phyloP scores from a whole-genome alignment of 2,329 filamentous ascomycete genomes.

The Gyromitra esculenta region DNA sequence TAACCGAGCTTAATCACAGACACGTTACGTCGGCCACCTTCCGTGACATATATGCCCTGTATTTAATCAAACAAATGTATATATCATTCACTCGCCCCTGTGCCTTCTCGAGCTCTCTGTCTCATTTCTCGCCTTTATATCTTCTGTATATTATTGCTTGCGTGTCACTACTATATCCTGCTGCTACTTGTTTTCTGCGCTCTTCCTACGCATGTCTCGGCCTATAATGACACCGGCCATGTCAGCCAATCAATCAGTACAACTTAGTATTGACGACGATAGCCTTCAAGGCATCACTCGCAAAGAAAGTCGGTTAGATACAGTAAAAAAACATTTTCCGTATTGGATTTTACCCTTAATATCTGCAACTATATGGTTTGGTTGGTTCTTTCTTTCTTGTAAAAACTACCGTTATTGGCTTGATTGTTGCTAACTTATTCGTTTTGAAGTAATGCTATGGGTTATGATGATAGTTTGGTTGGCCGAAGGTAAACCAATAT shows the following conservation, averaged over 20 bases:
- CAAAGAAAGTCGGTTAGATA: slow-evolving; percentile 46
- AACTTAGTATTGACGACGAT: slow-evolving; percentile 19
- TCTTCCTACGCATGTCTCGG: too few species aligned
- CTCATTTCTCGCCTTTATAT: not conserved
- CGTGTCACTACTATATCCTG: not conserved
- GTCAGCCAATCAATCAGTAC: slow-evolving; percentile 16
- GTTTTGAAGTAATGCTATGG: slow-evolving; percentile 68
- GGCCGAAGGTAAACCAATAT: slow-evolving; percentile 67
- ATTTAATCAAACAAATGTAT: not conserved
- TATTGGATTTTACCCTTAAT: slow-evolving; percentile 73
- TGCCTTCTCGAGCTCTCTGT: not conserved
- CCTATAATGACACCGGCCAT: not conserved
- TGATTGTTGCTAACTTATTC: slow-evolving; percentile 12
- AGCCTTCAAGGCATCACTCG: slow-evolving; percentile 34
- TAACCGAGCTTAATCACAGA: slow-evolving; percentile 1
- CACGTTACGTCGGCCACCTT: not conserved
- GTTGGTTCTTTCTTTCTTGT: slow-evolving; percentile 18
- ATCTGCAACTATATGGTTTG: slow-evolving; percentile 72
- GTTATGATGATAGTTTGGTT: slow-evolving; percentile 77
- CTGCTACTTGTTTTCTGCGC: not conserved
- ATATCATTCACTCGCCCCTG: not conserved
- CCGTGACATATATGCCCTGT: not conserved
- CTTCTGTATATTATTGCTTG: not conserved
- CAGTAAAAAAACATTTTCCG: slow-evolving; percentile 46
- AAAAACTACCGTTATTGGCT: not conserved